Conservation (phyloP, 129 eudicot species). For the Arctium minus region DNA sequence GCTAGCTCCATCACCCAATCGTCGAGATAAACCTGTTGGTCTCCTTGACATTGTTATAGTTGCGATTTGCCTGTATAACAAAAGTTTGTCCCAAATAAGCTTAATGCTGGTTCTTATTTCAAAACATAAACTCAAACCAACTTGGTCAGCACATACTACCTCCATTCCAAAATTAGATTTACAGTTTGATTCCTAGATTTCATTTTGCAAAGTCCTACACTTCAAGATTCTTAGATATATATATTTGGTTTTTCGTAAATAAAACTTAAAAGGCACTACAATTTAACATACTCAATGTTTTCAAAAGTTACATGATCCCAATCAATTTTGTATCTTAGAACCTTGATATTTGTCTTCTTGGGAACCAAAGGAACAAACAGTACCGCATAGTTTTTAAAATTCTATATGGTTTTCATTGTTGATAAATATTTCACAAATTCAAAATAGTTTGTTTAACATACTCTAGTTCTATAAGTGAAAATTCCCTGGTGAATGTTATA, state of each 20-base stretch:
- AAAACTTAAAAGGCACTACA: not conserved
- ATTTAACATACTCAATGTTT: not conserved
- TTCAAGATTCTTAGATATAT: not conserved
- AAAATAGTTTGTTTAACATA: not conserved
- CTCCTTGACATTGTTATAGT: constrained; percentile 63
- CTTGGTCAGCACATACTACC: not conserved
- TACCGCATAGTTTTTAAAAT: not conserved
- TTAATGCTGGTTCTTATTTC: not conserved
- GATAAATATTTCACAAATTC: not conserved
- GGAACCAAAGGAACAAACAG: not conserved
- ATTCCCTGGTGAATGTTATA: not conserved
- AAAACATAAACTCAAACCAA: not conserved
- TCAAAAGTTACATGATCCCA: not conserved
- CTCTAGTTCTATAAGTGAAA: not conserved
- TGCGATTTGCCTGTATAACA: constrained; percentile 20
- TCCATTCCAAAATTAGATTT: not conserved
- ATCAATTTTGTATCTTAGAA: not conserved
- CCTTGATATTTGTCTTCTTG: not conserved
- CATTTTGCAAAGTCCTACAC: not conserved
- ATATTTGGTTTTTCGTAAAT: not conserved
- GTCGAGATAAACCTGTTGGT: constrained; percentile 56
- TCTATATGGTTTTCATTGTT: not conserved
- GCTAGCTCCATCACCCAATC: constrained; percentile 55
- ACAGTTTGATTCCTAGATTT: not conserved
- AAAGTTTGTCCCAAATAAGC: not conserved